Evolutionary conservation across 345 rosid species (phyloP), one percentile per base, ranked within the genome.

Genomic region (Luvunga scandens): DNA sequence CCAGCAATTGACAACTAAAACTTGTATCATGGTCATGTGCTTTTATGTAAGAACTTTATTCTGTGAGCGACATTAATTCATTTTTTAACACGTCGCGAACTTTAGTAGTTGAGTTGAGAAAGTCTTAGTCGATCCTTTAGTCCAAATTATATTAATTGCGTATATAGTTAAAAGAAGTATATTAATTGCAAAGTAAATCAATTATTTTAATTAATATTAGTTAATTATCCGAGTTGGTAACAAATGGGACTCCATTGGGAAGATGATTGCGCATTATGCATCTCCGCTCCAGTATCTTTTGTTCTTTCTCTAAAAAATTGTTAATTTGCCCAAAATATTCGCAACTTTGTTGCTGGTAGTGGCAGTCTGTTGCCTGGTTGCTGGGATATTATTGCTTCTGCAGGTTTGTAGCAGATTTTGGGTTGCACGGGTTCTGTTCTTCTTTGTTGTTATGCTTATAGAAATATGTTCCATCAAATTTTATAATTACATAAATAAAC

Each of bases 311-410:
- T 42, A 1, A 12, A 24, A 27, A 22, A 21, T 67, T 1, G 4
- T 65, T 33, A 19, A 31, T 34, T 2, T 72, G 10, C 55, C 80
- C 86, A 62, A 74, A 24, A 79, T 77, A 77, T 79, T 77, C 83
- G 27, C 69, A 21, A 65, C 34, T 65, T 82, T 63, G 38, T 34
- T 21, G 63, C 64, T 33, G 66, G 55, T 5, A 69, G 72, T 75
- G 82, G 75, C 80, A 67, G 83, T 5, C 71, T 86, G 73, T 19
- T 21, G 76, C 82, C 87, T 19, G 69, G 81, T 76, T 75, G 78
- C 9, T 31, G 87, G 86, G 81, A 74, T 12, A 72, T 61, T 77
- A 13, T 45, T 64, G 80, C 66, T 69, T n/a, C 57, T 61, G 57
- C 39, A 9, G 62, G 68, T 45, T 45, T 45, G 77, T 36, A 39